Evolutionary conservation across 257 asterid species (phyloP).

Genomic region (Ligustrum vulgare): DNA sequence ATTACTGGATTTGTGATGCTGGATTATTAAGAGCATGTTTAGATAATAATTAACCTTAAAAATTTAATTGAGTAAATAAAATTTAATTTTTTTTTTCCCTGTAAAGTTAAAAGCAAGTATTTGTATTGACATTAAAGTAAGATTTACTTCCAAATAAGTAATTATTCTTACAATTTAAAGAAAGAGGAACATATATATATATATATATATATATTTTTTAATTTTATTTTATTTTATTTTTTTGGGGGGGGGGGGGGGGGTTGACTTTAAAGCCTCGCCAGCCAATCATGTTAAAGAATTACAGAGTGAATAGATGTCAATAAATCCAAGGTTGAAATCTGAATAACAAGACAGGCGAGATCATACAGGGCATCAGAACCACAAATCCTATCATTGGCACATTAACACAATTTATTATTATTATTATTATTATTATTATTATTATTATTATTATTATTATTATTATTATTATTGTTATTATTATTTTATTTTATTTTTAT

Average conservation of each 20-base stretch:
- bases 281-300: background rate
- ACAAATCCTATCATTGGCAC: constrained; percentile 17
- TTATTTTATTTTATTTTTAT: no score
- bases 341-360: constrained; percentile 24
- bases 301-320: constrained; percentile 14
- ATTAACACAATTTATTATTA: no score
- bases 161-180: background rate
- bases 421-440: no score
- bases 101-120: no score
- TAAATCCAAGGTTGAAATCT: constrained; percentile 32
- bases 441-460: no score
- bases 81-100: background rate
- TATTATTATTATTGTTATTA: no score
- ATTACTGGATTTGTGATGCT: background rate
- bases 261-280: background rate
- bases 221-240: no score
- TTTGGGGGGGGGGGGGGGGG: no score
- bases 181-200: background rate
- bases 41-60: no score
- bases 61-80: background rate
- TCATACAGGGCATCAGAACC: constrained; percentile 46
- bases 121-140: background rate
- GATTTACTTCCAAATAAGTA: background rate
- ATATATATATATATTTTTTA: no score
- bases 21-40: background rate